Percentiles rank a stretch among this genome's conserved stretches.
These are phyloP conservation scores for Dendrobium chrysotoxum DNA, from an alignment of 106 monocot genomes.

Conservation along the genomic window DNA sequence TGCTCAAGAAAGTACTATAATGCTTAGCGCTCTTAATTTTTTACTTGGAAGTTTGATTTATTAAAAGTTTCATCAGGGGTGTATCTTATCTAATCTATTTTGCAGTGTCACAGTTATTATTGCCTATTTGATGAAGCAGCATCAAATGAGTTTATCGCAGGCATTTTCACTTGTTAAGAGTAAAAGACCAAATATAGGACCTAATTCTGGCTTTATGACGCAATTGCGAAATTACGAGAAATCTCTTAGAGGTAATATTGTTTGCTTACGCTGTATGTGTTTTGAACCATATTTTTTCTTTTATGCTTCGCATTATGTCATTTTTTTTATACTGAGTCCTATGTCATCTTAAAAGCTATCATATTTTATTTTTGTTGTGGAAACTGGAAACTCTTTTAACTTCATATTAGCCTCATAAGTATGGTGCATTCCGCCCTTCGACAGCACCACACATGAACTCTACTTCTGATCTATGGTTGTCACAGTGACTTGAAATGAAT, in stretches of 20 bases:
- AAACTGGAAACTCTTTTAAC: neutral
- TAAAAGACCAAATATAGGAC: constrained; percentile 59
- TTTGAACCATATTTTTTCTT: neutral
- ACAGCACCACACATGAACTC: too few relatives aligned
- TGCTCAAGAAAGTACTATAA: neutral
- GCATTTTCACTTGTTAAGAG: constrained; percentile 59
- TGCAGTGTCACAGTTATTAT: constrained; percentile 75
- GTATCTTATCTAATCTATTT: constrained; percentile 1
- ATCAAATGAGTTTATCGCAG: constrained; percentile 46
- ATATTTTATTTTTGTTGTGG: neutral
- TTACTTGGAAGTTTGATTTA: neutral
- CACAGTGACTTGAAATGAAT: too few relatives aligned
- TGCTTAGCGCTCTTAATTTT: neutral
- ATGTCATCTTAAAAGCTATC: neutral
- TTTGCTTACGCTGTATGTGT: neutral
- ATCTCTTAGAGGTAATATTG: constrained; percentile 36
- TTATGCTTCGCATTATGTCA: neutral
- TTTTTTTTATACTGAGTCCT: neutral
- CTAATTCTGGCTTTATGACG: constrained; percentile 66
- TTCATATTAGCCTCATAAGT: too few relatives aligned
- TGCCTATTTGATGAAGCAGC: constrained; percentile 92
- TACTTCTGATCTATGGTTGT: too few relatives aligned
- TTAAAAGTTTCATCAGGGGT: neutral
- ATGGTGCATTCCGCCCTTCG: too few relatives aligned
- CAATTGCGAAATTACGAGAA: constrained; percentile 66